These are phyloP conservation scores for Daedaleopsis sinensis DNA, from an alignment of 768 basidiomycete species.

Conservation along the genomic window DNA sequence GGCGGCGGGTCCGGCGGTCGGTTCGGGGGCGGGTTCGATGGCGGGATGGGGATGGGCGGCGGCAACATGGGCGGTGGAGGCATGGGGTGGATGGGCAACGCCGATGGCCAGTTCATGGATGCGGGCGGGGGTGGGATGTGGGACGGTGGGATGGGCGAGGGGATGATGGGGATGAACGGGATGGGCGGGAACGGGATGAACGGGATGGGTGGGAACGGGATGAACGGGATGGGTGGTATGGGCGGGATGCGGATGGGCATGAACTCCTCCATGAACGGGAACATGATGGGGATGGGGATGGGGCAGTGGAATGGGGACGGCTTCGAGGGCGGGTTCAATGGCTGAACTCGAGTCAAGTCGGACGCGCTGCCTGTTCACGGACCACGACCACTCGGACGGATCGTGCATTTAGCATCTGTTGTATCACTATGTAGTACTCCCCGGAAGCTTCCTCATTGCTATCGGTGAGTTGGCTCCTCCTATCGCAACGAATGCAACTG, in stretches of 20 bases:
- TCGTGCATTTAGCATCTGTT: neutral
- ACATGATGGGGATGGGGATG: conserved; percentile 38
- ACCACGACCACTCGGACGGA: neutral
- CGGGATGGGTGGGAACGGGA: conserved; percentile 16
- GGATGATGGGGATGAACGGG: conserved; percentile 24
- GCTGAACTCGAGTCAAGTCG: conserved; percentile 29
- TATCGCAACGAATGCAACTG: neutral
- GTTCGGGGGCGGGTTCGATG: conserved; percentile 20
- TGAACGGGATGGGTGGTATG: conserved; percentile 25
- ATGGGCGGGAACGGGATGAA: conserved; percentile 18
- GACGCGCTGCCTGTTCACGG: neutral
- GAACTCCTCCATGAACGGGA: conserved; percentile 19
- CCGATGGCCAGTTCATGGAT: conserved; percentile 33
- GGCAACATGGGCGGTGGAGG: neutral
- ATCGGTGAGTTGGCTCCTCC: neutral
- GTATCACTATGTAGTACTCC: neutral
- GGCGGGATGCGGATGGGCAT: conserved; percentile 32
- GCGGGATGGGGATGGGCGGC: conserved; percentile 24
- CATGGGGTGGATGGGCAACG: conserved; percentile 41
- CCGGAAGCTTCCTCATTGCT: neutral
- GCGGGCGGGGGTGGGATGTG: conserved; percentile 34
- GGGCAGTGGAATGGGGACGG: conserved; percentile 39
- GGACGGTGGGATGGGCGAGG: conserved; percentile 33
- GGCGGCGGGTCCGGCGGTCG: conserved; percentile 28
- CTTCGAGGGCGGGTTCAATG: conserved; percentile 35